phyloP scores from a whole-genome alignment of 352 stramenopile species.

The Pythium aristosporum region DNA sequence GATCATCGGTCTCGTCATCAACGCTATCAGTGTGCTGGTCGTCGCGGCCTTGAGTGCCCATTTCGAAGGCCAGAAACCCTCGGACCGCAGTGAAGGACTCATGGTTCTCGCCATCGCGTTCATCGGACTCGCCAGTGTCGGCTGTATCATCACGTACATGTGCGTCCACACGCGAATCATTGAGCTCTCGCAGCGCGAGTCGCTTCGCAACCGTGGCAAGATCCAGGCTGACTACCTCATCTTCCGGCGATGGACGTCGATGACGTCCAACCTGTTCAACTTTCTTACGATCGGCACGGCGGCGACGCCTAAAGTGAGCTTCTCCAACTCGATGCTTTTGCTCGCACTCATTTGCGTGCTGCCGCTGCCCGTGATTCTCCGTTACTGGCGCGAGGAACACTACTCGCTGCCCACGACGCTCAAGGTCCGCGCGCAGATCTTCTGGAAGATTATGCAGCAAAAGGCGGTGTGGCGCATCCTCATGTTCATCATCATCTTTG shows the following conservation, averaged over 20 bases:
- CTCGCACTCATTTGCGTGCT: conserved; percentile 55
- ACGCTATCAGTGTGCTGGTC: conserved; percentile 52
- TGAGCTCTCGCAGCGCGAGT: conserved; percentile 61
- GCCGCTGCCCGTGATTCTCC: conserved; percentile 47
- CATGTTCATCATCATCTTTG: conserved; percentile 63
- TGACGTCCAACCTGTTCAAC: conserved; percentile 51
- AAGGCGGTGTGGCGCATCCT: conserved; percentile 72
- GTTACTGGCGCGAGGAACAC: conserved; percentile 63
- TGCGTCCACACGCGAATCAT: conserved; percentile 66
- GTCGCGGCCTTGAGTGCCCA: conserved; percentile 54
- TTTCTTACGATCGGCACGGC: conserved; percentile 46
- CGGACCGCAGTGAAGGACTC: conserved; percentile 32
- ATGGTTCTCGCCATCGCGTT: conserved; percentile 42
- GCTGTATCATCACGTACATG: conserved; percentile 67
- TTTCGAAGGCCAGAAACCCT: conserved; percentile 34
- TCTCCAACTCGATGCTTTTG: conserved; percentile 44
- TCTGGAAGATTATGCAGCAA: conserved; percentile 80
- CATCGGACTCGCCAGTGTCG: conserved; percentile 46
- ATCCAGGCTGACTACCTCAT: conserved; percentile 64
- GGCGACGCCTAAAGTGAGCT: conserved; percentile 35
- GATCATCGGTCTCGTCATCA: conserved; percentile 75
- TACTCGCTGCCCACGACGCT: conserved; percentile 62
- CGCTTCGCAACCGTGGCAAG: conserved; percentile 49
- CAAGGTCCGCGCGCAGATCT: conserved; percentile 57
- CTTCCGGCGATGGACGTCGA: conserved; percentile 56